phyloP scores from a whole-genome alignment of 352 stramenopile species.

The Phytophthora sojae region DNA sequence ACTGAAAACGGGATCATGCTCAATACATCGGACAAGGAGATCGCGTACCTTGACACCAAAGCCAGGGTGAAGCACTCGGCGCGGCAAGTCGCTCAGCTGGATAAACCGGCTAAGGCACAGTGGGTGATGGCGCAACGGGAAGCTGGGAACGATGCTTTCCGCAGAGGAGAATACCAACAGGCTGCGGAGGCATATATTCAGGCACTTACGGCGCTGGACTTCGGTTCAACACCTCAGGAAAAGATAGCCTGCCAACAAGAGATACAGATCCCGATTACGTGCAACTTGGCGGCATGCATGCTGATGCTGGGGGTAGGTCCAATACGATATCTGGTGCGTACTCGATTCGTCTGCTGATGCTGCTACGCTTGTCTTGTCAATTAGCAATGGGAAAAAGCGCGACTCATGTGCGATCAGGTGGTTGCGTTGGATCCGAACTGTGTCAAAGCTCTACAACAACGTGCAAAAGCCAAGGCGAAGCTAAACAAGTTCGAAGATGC shows the following conservation, averaged over 20 bases:
- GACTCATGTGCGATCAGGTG: conserved; percentile 64
- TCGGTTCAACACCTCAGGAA: conserved; percentile 46
- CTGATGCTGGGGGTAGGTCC: conserved; percentile 64
- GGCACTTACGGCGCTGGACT: conserved; percentile 74
- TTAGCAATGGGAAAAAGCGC: conserved; percentile 77
- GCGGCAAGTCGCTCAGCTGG: conserved; percentile 53
- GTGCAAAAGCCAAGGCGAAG: conserved; percentile 60
- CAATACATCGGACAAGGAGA: conserved; percentile 75
- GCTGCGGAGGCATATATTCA: conserved; percentile 77
- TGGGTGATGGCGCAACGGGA: conserved; percentile 58
- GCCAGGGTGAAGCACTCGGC: conserved; percentile 80
- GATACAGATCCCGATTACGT: conserved; percentile 77
- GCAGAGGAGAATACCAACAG: conserved; percentile 44
- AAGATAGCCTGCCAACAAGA: conserved; percentile 54
- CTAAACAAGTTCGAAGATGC: conserved; percentile 65
- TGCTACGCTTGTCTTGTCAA: not conserved
- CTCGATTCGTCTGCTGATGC: not conserved
- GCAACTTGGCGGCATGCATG: conserved; percentile 82
- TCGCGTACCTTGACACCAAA: conserved; percentile 79
- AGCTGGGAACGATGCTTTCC: conserved; percentile 67
- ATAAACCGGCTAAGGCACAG: conserved; percentile 40
- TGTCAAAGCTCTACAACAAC: conserved; percentile 69
- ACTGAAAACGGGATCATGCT: conserved; percentile 86
- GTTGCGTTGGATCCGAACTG: conserved; percentile 54
- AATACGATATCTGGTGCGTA: not conserved